Evolutionary conservation across 2,329 filamentous ascomycete species (phyloP).

Genomic region (Ceratocystiopsis minuta): DNA sequence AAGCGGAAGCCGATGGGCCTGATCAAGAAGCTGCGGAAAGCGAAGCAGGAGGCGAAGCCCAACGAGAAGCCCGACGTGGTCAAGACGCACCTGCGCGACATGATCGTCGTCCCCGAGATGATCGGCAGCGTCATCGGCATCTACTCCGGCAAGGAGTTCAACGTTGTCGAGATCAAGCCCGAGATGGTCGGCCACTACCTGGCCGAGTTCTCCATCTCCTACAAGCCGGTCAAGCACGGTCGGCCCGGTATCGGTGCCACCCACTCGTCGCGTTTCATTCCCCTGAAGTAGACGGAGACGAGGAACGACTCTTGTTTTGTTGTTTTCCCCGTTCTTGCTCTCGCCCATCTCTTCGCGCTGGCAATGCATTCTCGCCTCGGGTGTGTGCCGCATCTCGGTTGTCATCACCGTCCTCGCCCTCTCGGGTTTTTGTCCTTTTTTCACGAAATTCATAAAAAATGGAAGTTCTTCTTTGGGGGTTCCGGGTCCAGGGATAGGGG

Average conservation of each 20-base stretch:
- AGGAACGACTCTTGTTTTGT: background rate
- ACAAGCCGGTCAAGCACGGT: conserved; percentile 99
- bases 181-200: conserved; percentile 99
- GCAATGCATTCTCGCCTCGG: no score
- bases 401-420: no score
- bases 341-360: background rate
- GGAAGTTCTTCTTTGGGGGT: no score
- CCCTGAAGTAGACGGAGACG: conserved; percentile 80
- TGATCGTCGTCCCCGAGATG: conserved; percentile 99
- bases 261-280: conserved; percentile 99
- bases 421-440: background rate
- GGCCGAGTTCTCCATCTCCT: conserved; percentile 98
- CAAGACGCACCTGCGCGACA: conserved; percentile 98
- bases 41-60: conserved; percentile 95
- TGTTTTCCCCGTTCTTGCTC: background rate
- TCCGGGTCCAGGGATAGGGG: no score
- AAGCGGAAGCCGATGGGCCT: conserved; percentile 99
- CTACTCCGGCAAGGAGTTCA: conserved; percentile 99
- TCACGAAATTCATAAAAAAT: background rate
- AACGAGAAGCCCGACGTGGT: conserved; percentile 99
- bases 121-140: conserved; percentile 96
- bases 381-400: no score
- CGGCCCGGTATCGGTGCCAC: conserved; percentile 99
- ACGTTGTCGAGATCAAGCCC: conserved; percentile 99
- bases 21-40: conserved; percentile 99